Percentiles rank a stretch among this genome's conserved stretches.
Evolutionary conservation across 2,329 filamentous ascomycete species (phyloP).

Genomic region (Ophiostoma montium): DNA sequence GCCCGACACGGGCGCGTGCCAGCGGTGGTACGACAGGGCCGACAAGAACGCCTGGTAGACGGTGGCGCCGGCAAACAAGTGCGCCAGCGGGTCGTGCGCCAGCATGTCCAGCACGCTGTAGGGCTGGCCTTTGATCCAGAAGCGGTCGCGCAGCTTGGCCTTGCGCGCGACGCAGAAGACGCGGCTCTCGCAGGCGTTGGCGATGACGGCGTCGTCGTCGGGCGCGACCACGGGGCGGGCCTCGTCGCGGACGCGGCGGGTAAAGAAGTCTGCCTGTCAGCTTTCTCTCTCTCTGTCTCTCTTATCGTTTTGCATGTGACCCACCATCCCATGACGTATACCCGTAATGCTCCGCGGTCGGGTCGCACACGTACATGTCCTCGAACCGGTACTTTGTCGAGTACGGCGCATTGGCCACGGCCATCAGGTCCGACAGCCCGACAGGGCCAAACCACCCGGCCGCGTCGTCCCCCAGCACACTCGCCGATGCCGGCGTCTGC

Average conservation of each 20-base stretch:
- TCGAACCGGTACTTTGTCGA: constrained; percentile 35
- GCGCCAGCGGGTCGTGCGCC: constrained; percentile 35
- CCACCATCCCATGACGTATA: constrained; percentile 56
- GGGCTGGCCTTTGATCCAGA: constrained; percentile 57
- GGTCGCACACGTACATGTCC: constrained; percentile 47
- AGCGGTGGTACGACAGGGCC: constrained; percentile 55
- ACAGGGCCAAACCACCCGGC: constrained; percentile 42
- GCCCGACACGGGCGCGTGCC: constrained; percentile 56
- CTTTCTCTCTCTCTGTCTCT: too few relatives aligned
- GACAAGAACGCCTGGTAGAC: constrained; percentile 59
- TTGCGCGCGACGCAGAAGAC: constrained; percentile 37
- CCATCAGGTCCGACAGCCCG: constrained; percentile 32
- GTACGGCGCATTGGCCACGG: constrained; percentile 34
- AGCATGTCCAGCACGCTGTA: constrained; percentile 55
- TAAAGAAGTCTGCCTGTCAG: too few relatives aligned
- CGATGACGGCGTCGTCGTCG: constrained; percentile 38
- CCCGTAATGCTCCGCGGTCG: constrained; percentile 37
- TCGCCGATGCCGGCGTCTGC: constrained; percentile 37
- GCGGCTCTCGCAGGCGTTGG: constrained; percentile 51
- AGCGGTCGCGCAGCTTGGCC: constrained; percentile 42
- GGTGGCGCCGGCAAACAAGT: constrained; percentile 46
- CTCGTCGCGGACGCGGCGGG: constrained; percentile 36
- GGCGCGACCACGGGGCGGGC: constrained; percentile 44
- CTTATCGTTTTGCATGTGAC: too few relatives aligned
- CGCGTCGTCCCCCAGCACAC: constrained; percentile 29